Base-by-base conservation (phyloP, 352 stramenopile species). In the Globisporangium abappressorium region DNA sequence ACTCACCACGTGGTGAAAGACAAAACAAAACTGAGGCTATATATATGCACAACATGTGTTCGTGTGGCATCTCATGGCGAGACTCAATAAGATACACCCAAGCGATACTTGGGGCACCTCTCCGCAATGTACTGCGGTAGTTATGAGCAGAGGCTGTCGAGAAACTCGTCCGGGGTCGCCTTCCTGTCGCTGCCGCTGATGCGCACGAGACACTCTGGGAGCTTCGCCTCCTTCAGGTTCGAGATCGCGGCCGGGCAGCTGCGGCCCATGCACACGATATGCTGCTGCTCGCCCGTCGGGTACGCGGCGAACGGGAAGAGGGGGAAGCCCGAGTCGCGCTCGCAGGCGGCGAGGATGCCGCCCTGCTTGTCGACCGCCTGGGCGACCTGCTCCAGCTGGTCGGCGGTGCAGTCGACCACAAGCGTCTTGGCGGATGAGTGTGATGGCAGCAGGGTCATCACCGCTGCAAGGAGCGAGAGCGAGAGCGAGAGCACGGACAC, bases 231-330 rank as follows among this genome's bases (percentile, higher is more conserved):
- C 41, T 61, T 41, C 2, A 76, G 56, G 24, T 66, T 65, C 26
- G 51, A 55, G 59, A 76, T 65, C 8, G 71, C 71, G 30, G 65
- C 71, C 34, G 74, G 74, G 36, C 74, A 80, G 46, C 68, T 70
- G 66, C 74, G 74, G 46, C 74, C 74, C 38, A 64, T 67, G 61
- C 74, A 80, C 24, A 80, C 69, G 24, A 65, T 51, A 43, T 53
- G 43, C 64, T 78, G 70, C 34, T 80, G 73, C n/a, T 67, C n/a
- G 55, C 28, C 43, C 38, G 64, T 68, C 14, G 74, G 74, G 56
- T 67, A 65, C 5, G 24, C 11, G 14, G 65, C 63, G 69, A 80
- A 78, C 20, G 74, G 74, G 64, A 71, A 80, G 47, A 80, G 58
- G 11, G 14, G 28, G 30, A 71, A 80, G 47, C 74, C 74, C 49